Percentiles rank a stretch among this genome's conserved stretches.
Evolutionary conservation across 805 yeast species (phyloP).

Genomic region (Candida pini): DNA sequence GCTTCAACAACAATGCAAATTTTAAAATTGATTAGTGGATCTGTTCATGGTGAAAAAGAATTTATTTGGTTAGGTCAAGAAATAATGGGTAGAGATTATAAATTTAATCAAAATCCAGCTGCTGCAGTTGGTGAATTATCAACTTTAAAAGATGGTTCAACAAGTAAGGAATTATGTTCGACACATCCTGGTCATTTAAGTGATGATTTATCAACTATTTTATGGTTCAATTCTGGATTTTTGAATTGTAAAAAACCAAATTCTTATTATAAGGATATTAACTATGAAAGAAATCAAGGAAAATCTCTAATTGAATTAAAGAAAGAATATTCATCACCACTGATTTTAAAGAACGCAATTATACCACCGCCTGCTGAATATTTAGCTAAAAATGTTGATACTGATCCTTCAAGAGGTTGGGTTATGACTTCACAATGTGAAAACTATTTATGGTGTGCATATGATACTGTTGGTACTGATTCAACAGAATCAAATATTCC

Average conservation of each 20-base stretch:
- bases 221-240: slow-evolving; percentile 73
- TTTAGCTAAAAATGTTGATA: slow-evolving; percentile 12
- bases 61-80: slow-evolving; percentile 68
- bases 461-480: slow-evolving; percentile 51
- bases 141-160: slow-evolving; percentile 24
- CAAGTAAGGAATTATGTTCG: slow-evolving; percentile 46
- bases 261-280: slow-evolving; percentile 34
- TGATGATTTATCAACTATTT: slow-evolving; percentile 43
- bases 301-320: slow-evolving; percentile 26
- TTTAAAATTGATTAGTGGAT: slow-evolving; percentile 37
- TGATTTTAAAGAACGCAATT: slow-evolving; percentile 39
- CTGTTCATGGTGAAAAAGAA: slow-evolving; percentile 77
- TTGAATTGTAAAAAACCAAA: slow-evolving; percentile 47
- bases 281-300: slow-evolving; percentile 24
- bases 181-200: slow-evolving; percentile 60
- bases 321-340: slow-evolving; percentile 33
- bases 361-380: slow-evolving; percentile 49
- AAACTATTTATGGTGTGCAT: slow-evolving; percentile 58
- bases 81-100: slow-evolving; percentile 47
- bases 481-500: slow-evolving; percentile 33
- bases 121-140: slow-evolving; percentile 46
- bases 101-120: slow-evolving; percentile 47
- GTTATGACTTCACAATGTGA: slow-evolving; percentile 48
- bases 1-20: slow-evolving; percentile 38
- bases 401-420: slow-evolving; percentile 53